phyloP scores from a whole-genome alignment of 2,329 filamentous ascomycete genomes.

The Raffaelea deltoideospora region DNA sequence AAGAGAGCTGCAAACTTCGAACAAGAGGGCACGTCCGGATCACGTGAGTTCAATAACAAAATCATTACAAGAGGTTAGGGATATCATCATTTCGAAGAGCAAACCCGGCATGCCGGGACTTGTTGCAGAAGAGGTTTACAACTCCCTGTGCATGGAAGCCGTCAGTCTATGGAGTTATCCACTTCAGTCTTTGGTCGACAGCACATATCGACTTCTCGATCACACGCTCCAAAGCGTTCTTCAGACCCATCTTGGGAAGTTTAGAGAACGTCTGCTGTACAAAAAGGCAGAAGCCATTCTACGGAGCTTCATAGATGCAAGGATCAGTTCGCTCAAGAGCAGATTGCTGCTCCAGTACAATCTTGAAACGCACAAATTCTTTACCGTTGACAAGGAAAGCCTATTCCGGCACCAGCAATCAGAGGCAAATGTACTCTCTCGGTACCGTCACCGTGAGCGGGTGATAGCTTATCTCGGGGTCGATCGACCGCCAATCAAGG shows the following conservation, averaged over 20 bases:
- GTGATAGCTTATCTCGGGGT: conserved; percentile 24
- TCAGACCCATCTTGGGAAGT: too few species aligned
- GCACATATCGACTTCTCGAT: conserved; percentile 32
- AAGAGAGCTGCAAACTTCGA: too few species aligned
- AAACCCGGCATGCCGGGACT: conserved; percentile 42
- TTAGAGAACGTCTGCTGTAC: conserved; percentile 35
- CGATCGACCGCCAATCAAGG: conserved; percentile 16
- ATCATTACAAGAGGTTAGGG: conserved; percentile 35
- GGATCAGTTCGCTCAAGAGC: too few species aligned
- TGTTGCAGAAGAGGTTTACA: conserved; percentile 44
- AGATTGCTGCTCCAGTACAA: conserved; percentile 31
- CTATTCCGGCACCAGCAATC: conserved; percentile 28
- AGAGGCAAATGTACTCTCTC: conserved; percentile 27
- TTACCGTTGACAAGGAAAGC: conserved; percentile 38
- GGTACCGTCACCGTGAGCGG: conserved; percentile 33
- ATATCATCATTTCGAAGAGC: conserved; percentile 37
- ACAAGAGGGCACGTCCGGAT: too few species aligned
- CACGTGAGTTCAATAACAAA: too few species aligned
- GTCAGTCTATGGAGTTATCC: conserved; percentile 43
- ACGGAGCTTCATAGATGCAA: conserved; percentile 29
- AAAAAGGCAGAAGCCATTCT: conserved; percentile 28
- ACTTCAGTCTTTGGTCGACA: conserved; percentile 29
- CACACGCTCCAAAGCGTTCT: conserved; percentile 31
- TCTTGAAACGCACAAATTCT: conserved; percentile 38
- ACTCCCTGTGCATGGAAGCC: conserved; percentile 39